Conservation (phyloP, 169 alveolate species). For the Eimeria necatrix region DNA sequence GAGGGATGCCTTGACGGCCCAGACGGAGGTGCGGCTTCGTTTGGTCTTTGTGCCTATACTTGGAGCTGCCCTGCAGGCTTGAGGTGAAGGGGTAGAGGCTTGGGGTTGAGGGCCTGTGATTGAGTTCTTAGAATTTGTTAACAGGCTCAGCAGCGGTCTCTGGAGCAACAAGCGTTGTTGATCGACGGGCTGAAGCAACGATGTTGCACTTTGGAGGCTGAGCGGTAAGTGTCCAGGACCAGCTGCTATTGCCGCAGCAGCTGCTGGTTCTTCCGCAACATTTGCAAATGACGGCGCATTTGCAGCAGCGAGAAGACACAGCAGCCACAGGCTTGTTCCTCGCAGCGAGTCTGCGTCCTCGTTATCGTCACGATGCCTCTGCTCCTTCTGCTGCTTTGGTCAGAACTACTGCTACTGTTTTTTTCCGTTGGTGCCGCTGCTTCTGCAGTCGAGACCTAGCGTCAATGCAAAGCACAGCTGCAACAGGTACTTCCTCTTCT, state of each 20-base stretch:
- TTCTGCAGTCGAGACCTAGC: background rate
- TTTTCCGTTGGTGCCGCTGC: background rate
- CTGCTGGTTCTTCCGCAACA: too few species aligned
- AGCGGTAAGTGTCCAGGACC: background rate
- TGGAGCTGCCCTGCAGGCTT: too few species aligned
- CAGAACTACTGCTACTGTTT: background rate
- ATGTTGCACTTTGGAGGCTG: background rate
- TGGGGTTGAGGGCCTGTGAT: background rate
- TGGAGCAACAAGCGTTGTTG: background rate
- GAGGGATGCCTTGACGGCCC: background rate
- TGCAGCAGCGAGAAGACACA: too few species aligned
- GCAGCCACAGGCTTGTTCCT: too few species aligned
- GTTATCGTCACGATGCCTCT: background rate
- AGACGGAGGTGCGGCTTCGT: background rate
- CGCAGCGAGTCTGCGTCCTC: background rate
- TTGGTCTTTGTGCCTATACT: too few species aligned
- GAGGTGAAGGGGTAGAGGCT: too few species aligned
- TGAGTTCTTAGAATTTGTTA: background rate
- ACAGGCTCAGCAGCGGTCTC: background rate
- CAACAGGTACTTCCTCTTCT: background rate
- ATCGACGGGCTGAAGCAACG: background rate
- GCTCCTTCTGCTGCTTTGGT: background rate
- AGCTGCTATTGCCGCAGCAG: background rate
- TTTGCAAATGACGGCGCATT: too few species aligned
- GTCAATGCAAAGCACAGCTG: background rate